Evolutionary conservation across 2,329 filamentous ascomycete species (phyloP), one percentile per base, ranked within the genome.

Genomic region (Arachnomyces sp.): DNA sequence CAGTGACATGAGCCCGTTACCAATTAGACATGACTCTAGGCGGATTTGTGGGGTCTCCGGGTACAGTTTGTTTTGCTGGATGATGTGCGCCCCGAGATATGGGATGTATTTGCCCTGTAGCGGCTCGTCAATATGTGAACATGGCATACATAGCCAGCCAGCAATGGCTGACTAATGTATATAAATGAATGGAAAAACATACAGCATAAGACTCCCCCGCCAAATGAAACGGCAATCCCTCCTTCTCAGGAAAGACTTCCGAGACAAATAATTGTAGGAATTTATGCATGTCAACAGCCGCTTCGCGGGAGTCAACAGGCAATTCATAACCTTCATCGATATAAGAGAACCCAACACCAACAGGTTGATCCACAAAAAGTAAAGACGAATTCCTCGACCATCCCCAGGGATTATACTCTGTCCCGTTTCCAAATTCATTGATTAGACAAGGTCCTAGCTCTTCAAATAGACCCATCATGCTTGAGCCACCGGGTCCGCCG

Each of bases 171-270:
- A 21, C 13, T 11, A 31, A 35, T 6, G n/a, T n/a, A n/a, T n/a
- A n/a, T n/a, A n/a, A n/a, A n/a, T n/a, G n/a, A 13, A 30, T 28
- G n/a, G 2, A n/a, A 12, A 15, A 5, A 53, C 57, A 48, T 51
- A 65, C 61, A 35, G 53, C 67, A 52, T 69, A 71, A 45, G 62
- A 66, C 43, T 73, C 69, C 3, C 68, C 69, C 0, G 68, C 65
- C 29, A 73, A 65, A 28, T 69, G 62, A 29, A 73, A 62, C 6
- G 67, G 61, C 5, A 60, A 52, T 3, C 60, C 38, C 21, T 51
- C 44, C n/a, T 67, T 51, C 12, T 63, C 51, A 1, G 69, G 68
- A 43, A 72, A 72, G 1, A 68, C 60, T 12, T 65, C 54, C 25
- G 50, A 55, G 16, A 67, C 62, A 44, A 72, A 71, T 15, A 70